A percentile compares a stretch with the other conserved stretches of the same genome.
These are phyloP conservation scores for Candida glucosophila DNA, from an alignment of 1,139 yeast species.

Conservation along the genomic window DNA sequence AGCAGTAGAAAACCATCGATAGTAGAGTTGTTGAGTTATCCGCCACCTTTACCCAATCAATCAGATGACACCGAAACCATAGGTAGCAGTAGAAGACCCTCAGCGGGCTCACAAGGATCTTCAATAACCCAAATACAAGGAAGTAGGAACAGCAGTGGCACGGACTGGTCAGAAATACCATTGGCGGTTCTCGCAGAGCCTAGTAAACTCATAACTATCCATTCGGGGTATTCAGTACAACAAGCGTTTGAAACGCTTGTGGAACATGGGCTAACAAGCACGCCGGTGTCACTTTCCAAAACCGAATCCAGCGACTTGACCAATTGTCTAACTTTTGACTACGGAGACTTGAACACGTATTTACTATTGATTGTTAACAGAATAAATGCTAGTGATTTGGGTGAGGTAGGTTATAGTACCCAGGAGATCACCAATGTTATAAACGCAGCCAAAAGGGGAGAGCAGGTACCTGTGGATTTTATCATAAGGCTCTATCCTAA, in stretches of 20 bases:
- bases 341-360: conserved; percentile 83
- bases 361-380: conserved; percentile 67
- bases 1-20: conserved; percentile 58
- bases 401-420: conserved; percentile 16
- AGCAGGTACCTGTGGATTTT: conserved; percentile 72
- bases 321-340: conserved; percentile 79
- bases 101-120: conserved; percentile 27
- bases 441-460: conserved; percentile 50
- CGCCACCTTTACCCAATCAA: conserved; percentile 53
- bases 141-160: conserved; percentile 12
- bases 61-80: conserved; percentile 29
- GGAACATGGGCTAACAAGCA: conserved; percentile 66
- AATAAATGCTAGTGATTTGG: conserved; percentile 33
- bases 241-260: conserved; percentile 75
- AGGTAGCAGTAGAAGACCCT: conserved; percentile 37
- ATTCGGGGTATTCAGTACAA: conserved; percentile 61
- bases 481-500: conserved; percentile 75
- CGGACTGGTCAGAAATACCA: conserved; percentile 70
- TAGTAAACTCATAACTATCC: conserved; percentile 66
- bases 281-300: conserved; percentile 58
- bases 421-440: conserved; percentile 17
- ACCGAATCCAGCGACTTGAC: conserved; percentile 34
- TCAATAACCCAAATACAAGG: conserved; percentile 6
- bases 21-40: conserved; percentile 75
- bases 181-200: conserved; percentile 69